Evolutionary conservation across 2,329 filamentous ascomycete genomes (phyloP).

Genomic region (Diplocarpon mali): DNA sequence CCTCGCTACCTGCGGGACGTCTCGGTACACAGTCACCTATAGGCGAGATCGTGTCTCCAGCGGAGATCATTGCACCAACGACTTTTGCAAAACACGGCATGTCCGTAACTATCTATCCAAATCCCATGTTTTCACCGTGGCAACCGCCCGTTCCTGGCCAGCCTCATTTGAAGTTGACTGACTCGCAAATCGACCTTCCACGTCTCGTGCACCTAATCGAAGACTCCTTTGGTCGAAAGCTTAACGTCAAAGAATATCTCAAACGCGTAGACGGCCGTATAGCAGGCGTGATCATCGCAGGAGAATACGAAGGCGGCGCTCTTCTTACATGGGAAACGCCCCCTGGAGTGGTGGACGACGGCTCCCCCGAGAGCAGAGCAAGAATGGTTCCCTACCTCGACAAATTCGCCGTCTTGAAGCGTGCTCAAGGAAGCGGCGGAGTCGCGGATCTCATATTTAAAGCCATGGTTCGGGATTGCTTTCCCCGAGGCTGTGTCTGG

Average conservation of each 20-base stretch:
- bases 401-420: conserved; percentile 89
- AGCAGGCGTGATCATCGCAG: conserved; percentile 87
- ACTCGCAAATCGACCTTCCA: conserved; percentile 71
- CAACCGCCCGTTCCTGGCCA: conserved; percentile 47
- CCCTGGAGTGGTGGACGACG: conserved; percentile 42
- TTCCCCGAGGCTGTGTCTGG: conserved; percentile 87
- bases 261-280: conserved; percentile 68
- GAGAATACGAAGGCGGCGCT: conserved; percentile 91
- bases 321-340: conserved; percentile 91
- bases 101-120: conserved; percentile 73
- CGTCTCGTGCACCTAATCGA: conserved; percentile 81
- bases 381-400: conserved; percentile 86
- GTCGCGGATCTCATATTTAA: conserved; percentile 96
- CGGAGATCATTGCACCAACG: conserved; percentile 38
- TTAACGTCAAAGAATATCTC: conserved; percentile 78
- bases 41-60: conserved; percentile 22
- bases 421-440: conserved; percentile 78
- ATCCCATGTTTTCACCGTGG: conserved; percentile 58
- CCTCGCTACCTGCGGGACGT: conserved; percentile 69
- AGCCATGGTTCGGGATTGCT: conserved; percentile 82
- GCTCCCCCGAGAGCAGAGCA: conserved; percentile 38
- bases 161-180: conserved; percentile 58
- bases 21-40: conserved; percentile 30
- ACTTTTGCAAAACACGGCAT: conserved; percentile 89
- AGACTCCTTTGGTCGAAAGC: conserved; percentile 77